Conservation (phyloP, 2,329 filamentous ascomycete genomes). For the Trichoderma sp. region DNA sequence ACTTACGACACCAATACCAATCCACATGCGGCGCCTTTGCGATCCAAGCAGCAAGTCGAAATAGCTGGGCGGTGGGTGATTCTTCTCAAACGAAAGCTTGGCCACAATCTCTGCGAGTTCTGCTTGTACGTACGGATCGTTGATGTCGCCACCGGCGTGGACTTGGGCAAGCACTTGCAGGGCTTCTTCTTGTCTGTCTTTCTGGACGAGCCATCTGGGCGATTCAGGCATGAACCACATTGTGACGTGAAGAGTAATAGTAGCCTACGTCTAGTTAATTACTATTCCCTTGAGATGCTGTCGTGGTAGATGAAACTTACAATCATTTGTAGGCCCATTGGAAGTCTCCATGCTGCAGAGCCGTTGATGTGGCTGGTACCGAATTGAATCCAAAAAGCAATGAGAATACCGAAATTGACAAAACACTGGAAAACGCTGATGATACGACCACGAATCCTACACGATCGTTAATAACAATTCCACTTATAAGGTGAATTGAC, state of each 20-base stretch:
- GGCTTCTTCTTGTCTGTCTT: constrained; percentile 17
- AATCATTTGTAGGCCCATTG: constrained; percentile 35
- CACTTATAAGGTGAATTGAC: not conserved
- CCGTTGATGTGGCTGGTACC: constrained; percentile 32
- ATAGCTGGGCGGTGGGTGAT: constrained; percentile 17
- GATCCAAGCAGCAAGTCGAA: constrained; percentile 20
- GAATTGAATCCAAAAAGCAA: constrained; percentile 37
- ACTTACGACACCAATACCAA: constrained; percentile 22
- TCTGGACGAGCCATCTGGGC: constrained; percentile 15
- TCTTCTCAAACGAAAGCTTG: constrained; percentile 20
- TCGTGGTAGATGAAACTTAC: not conserved
- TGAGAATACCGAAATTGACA: constrained; percentile 31
- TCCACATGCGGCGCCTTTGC: constrained; percentile 22
- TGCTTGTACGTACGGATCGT: constrained; percentile 13
- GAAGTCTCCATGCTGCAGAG: constrained; percentile 34
- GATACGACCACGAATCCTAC: constrained; percentile 40
- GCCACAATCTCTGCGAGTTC: constrained; percentile 19
- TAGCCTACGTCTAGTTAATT: not conserved
- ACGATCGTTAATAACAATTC: not conserved
- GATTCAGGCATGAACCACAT: constrained; percentile 23
- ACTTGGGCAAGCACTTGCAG: constrained; percentile 5
- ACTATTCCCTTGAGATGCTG: rapidly evolving
- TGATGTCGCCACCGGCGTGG: constrained; percentile 2
- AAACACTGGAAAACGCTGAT: constrained; percentile 34
- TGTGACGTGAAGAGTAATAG: constrained; percentile 10